Conservation (phyloP, 2,329 filamentous ascomycete species). For the Arthrobotrys sinensis region DNA sequence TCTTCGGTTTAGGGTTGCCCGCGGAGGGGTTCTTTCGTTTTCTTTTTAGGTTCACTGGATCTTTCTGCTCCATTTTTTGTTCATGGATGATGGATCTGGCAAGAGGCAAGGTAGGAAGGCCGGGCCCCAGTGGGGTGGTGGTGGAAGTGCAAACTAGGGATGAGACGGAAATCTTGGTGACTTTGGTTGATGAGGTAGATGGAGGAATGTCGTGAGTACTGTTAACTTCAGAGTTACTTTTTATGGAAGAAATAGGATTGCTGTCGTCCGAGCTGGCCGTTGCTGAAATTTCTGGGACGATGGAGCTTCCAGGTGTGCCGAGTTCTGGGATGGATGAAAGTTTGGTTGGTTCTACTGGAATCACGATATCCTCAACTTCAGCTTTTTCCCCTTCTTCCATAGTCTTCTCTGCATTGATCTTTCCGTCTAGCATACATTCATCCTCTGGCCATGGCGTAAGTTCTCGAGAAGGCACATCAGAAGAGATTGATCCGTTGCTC, state of each 20-base stretch:
- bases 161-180: neutral
- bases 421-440: no score
- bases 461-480: neutral
- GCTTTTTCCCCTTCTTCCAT: neutral
- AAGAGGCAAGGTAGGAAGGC: neutral
- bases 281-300: neutral
- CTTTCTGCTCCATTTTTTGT: conserved; percentile 3
- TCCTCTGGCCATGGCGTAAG: neutral
- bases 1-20: conserved; percentile 26
- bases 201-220: neutral
- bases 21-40: conserved; percentile 33
- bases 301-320: conserved; percentile 15
- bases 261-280: neutral
- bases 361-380: neutral
- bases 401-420: neutral
- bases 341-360: conserved; percentile 23
- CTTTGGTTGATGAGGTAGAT: neutral
- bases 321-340: neutral
- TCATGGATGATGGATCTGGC: neutral
- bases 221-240: neutral
- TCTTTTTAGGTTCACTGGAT: conserved; percentile 1
- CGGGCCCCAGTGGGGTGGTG: neutral
- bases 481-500: neutral
- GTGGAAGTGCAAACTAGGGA: conserved; percentile 1
- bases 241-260: neutral